A percentile compares a stretch with the other conserved stretches of the same genome.
Evolutionary conservation across 192 early-diverging fungal genomes (phyloP).

Genomic region (Podila horticola): DNA sequence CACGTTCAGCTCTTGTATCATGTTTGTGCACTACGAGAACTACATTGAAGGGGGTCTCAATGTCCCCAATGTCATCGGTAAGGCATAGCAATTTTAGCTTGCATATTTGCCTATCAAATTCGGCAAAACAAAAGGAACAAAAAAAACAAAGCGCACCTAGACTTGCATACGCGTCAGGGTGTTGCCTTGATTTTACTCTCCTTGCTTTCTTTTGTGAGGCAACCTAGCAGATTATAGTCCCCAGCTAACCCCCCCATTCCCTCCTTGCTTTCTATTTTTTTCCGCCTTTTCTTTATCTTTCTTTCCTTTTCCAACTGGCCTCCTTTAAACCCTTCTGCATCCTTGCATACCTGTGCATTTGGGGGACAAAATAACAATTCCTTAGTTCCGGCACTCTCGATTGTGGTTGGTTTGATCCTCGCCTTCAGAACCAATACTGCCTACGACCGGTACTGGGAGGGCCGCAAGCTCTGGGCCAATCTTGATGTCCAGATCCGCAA

Average conservation of each 20-base stretch:
- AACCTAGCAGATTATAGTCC: too few species aligned
- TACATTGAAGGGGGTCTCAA: constrained; percentile 1
- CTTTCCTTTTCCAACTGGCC: neutral
- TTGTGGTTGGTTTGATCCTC: constrained; percentile 51
- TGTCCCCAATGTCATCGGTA: constrained; percentile 39
- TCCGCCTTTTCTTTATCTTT: neutral
- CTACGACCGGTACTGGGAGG: constrained; percentile 56
- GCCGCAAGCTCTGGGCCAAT: constrained; percentile 51
- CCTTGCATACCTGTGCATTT: neutral
- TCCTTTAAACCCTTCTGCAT: neutral
- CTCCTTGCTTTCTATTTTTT: neutral
- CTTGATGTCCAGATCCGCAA: constrained; percentile 53
- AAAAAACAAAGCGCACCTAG: neutral
- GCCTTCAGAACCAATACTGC: constrained; percentile 54
- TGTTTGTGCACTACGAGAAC: neutral
- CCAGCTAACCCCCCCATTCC: too few species aligned
- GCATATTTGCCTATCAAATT: neutral
- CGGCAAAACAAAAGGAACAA: neutral
- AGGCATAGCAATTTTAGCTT: neutral
- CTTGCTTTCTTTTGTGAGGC: too few species aligned
- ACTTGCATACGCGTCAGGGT: neutral
- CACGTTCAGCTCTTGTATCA: constrained; percentile 14
- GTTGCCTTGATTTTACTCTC: too few species aligned
- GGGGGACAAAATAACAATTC: neutral
- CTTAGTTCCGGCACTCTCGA: constrained; percentile 44